Conservation (phyloP, 768 basidiomycete species). For the Royoungia palumana region DNA sequence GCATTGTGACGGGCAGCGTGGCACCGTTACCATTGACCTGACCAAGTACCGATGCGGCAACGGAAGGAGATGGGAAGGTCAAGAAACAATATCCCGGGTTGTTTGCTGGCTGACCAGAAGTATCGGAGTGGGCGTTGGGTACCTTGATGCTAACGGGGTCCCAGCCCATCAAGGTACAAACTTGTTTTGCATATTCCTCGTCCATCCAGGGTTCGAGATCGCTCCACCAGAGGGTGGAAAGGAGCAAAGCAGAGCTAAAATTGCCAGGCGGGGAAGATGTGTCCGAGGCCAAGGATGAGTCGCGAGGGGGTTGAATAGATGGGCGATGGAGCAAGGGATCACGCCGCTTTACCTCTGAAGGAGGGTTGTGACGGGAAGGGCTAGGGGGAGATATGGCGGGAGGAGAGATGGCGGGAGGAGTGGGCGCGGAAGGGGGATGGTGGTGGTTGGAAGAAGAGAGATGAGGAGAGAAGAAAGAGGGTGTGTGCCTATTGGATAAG, state of each 20-base stretch:
- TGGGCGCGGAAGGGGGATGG: constrained; percentile 34
- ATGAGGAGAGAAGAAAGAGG: constrained; percentile 21
- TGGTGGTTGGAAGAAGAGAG: constrained; percentile 47
- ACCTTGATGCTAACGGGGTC: constrained; percentile 72
- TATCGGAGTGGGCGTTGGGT: constrained; percentile 57
- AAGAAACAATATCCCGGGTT: constrained; percentile 89
- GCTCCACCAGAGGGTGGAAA: constrained; percentile 78
- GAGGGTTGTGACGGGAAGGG: constrained; percentile 14
- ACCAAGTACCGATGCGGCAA: constrained; percentile 66
- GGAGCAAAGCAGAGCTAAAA: constrained; percentile 33
- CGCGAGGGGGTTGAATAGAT: constrained; percentile 15
- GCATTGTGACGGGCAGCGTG: constrained; percentile 62
- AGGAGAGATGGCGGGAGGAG: constrained; percentile 22
- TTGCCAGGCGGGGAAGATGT: constrained; percentile 26
- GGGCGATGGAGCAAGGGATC: constrained; percentile 13
- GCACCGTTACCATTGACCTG: constrained; percentile 53
- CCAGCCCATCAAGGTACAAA: constrained; percentile 86
- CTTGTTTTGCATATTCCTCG: constrained; percentile 89
- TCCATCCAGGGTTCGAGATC: constrained; percentile 97
- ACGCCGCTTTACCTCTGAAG: constrained; percentile 24
- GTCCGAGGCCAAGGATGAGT: constrained; percentile 11
- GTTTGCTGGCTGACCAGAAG: constrained; percentile 64
- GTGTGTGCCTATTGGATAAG: constrained; percentile 34
- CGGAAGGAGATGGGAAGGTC: constrained; percentile 70
- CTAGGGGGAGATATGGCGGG: constrained; percentile 18